phyloP scores from a whole-genome alignment of 345 rosid species.

The Citrus hindsii region DNA sequence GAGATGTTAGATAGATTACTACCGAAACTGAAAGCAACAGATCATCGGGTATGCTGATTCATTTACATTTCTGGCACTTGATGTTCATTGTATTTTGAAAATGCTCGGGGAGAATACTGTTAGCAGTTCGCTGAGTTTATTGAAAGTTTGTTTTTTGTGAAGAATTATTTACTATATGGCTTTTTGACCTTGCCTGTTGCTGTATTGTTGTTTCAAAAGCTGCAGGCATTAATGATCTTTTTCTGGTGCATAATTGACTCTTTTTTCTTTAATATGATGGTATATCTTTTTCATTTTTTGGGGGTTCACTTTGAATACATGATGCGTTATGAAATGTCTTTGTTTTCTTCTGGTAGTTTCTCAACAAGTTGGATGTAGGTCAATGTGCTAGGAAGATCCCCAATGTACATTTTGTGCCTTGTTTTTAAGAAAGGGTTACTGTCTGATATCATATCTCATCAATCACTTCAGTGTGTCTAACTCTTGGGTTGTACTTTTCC shows the following conservation, averaged over 20 bases:
- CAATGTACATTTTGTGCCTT: background rate
- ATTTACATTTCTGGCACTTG: conserved; percentile 15
- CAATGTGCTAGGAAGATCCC: background rate
- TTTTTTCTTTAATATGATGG: background rate
- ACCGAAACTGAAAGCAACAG: conserved; percentile 88
- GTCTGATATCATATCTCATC: background rate
- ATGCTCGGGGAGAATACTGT: background rate
- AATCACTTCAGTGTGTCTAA: background rate
- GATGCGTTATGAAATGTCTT: background rate
- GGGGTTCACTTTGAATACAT: background rate
- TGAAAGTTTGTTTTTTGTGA: background rate
- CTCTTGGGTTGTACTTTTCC: conserved; percentile 20
- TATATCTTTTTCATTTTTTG: no score
- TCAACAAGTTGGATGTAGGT: background rate
- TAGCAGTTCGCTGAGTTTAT: background rate
- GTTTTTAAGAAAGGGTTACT: background rate
- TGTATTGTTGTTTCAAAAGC: background rate
- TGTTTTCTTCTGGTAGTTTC: background rate
- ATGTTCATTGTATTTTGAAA: background rate
- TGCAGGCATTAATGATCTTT: background rate
- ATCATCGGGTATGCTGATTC: conserved; percentile 69
- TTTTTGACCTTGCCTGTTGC: background rate
- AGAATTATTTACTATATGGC: background rate
- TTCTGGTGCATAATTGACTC: background rate
- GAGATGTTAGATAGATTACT: conserved; percentile 92